Evolutionary conservation across 1,284 basidiomycete genomes (phyloP).

Genomic region (Apiotrichum sp.): DNA sequence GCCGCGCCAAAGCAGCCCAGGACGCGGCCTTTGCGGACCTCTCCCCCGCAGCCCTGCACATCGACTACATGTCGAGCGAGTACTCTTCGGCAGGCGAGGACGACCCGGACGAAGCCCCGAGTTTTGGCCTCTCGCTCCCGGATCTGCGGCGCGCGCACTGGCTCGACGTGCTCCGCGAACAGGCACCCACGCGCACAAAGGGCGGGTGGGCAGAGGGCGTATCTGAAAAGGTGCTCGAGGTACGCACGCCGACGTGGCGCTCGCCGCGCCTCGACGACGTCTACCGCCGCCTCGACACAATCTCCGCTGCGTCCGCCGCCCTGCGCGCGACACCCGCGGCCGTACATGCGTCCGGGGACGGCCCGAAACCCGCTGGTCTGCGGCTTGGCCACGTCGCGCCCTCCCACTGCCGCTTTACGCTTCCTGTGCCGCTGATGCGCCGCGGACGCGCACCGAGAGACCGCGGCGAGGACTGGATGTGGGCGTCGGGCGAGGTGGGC

Average conservation of each 20-base stretch:
- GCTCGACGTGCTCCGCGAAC: constrained; percentile 5
- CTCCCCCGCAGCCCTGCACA: constrained; percentile 32
- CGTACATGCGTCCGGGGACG: not conserved
- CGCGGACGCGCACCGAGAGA: constrained; percentile 22
- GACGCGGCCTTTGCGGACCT: constrained; percentile 21
- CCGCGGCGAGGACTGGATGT: constrained; percentile 28
- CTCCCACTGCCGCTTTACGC: constrained; percentile 26
- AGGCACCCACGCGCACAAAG: constrained; percentile 28
- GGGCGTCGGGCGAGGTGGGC: constrained; percentile 18
- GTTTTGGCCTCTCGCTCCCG: not conserved
- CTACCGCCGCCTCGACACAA: constrained; percentile 31
- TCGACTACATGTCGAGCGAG: constrained; percentile 47
- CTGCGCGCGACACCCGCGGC: constrained; percentile 17
- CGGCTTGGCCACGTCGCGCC: constrained; percentile 32
- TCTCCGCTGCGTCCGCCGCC: constrained; percentile 20
- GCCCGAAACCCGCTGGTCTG: not conserved
- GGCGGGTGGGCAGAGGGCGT: constrained; percentile 53
- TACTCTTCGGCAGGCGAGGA: constrained; percentile 44
- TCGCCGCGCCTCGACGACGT: constrained; percentile 33
- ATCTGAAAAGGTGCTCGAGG: constrained; percentile 67
- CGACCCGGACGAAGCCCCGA: constrained; percentile 11
- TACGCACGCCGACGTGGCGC: constrained; percentile 49
- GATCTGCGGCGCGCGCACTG: constrained; percentile 9
- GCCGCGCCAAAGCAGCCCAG: constrained; percentile 30
- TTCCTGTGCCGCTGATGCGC: constrained; percentile 18